Evolutionary conservation across 306 rosid species (phyloP).

Genomic region (Biancaea sappan): DNA sequence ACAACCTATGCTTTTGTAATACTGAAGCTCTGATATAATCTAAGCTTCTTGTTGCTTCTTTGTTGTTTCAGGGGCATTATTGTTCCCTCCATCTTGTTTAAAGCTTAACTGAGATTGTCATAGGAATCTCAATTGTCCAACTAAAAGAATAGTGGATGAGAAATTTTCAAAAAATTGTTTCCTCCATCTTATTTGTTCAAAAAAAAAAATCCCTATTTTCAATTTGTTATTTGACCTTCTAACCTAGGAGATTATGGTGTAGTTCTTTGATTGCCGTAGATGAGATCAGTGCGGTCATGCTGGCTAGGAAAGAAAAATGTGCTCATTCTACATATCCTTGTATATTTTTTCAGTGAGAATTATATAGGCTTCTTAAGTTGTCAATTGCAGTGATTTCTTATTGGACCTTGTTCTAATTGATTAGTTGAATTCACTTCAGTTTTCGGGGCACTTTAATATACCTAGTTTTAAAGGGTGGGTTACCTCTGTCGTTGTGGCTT

Average conservation of each 20-base stretch:
- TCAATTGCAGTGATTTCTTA: not conserved
- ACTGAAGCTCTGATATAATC: slow-evolving; percentile 6
- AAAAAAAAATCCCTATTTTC: too few species aligned
- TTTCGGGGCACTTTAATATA: not conserved
- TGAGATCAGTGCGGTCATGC: not conserved
- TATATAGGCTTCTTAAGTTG: not conserved
- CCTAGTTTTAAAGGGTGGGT: too few species aligned
- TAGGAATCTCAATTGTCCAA: not conserved
- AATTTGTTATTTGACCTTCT: not conserved
- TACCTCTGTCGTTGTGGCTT: too few species aligned
- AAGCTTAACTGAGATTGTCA: not conserved
- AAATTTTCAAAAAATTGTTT: too few species aligned
- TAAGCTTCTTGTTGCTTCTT: not conserved
- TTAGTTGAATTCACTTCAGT: not conserved
- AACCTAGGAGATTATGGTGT: not conserved
- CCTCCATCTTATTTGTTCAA: too few species aligned
- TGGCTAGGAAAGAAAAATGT: not conserved
- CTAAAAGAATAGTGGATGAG: not conserved
- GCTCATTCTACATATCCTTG: not conserved
- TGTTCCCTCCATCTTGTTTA: not conserved
- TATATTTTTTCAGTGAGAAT: not conserved
- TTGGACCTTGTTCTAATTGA: not conserved
- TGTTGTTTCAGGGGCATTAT: not conserved
- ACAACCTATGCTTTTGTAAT: slow-evolving; percentile 56
- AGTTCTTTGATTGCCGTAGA: not conserved